Evolutionary conservation across 164 flowering plant genomes (phyloP).

Genomic region (Warburgia ugandensis): DNA sequence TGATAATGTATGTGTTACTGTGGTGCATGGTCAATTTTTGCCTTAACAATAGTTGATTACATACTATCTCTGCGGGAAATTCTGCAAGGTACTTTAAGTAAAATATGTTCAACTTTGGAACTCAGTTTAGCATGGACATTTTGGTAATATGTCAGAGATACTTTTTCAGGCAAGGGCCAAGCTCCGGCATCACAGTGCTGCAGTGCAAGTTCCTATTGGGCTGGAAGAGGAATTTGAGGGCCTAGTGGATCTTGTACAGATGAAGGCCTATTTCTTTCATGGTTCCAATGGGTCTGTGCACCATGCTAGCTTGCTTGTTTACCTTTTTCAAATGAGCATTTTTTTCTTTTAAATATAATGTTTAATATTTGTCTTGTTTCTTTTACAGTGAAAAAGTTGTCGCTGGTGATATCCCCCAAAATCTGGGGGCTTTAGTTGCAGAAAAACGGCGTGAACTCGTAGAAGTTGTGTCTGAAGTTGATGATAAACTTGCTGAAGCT

Average conservation of each 20-base stretch:
- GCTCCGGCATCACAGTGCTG: slow-evolving; percentile 97
- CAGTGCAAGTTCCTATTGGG: slow-evolving; percentile 98
- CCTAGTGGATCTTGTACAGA: slow-evolving; percentile 85
- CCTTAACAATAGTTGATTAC: too few species aligned
- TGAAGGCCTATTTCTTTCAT: slow-evolving; percentile 75
- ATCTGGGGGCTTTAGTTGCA: slow-evolving; percentile 59
- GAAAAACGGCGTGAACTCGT: slow-evolving; percentile 90
- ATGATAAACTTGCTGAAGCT: slow-evolving; percentile 85
- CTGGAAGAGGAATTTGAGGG: slow-evolving; percentile 93
- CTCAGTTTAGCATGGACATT: neutral
- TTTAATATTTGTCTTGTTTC: slow-evolving; percentile 6
- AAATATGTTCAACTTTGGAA: too few species aligned
- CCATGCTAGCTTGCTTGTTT: neutral
- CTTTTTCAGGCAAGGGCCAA: slow-evolving; percentile 73
- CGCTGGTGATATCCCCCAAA: slow-evolving; percentile 57
- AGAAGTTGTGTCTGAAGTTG: slow-evolving; percentile 93
- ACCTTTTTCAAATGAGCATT: neutral
- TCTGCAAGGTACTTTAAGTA: too few species aligned
- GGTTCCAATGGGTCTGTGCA: slow-evolving; percentile 87
- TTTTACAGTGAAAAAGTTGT: slow-evolving; percentile 68
- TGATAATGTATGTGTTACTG: too few species aligned
- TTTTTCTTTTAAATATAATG: neutral
- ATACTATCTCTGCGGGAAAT: too few species aligned
- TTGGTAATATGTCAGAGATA: neutral
- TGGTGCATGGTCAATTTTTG: too few species aligned